Base-by-base conservation (phyloP, 2,329 filamentous ascomycete species). In the Fusarium begoniae region DNA sequence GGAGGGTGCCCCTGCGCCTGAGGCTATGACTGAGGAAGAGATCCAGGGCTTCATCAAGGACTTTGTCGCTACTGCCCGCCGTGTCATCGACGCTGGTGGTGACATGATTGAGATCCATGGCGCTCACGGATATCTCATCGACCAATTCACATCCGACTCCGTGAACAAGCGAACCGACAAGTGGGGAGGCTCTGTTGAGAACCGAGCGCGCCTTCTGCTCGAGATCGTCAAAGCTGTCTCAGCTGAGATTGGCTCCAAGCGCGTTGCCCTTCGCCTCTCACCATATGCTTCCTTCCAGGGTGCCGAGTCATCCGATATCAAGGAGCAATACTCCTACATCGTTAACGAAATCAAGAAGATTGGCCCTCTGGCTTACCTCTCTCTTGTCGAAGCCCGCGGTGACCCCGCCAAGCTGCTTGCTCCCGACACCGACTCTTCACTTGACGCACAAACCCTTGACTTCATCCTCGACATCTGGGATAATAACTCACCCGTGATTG, bases 151-250 rank as follows among this genome's bases (percentile, higher is more conserved):
- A 5, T 87, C 83, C 1, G 76, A 79, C 50, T 69, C 69, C 0
- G 63, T 79, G 12, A 81, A 81, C 45, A 79, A 82, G 57, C 82
- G 87, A 30, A 88, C 85, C 3, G 87, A 89, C 75, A 76, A 82
- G 44, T 90, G 89, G 77, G 89, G 89, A 13, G 88, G 88, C 1
- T 84, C 81, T 32, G 82, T 89, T 41, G 85, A 88, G 75, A 90
- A 90, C 72, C 83, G 88, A 11, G 84, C 85, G 18, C 83, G 87
- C 5, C 81, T 90, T 57, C 79, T 87, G 26, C 72, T 88, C 3
- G 87, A 88, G 66, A 81, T 88, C 8, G 81, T 85, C 17, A 79
- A 84, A 65, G 78, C 80, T 20, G 75, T 84, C 4, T 76, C 81
- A 7, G 78, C 60, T 0, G 80, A 79, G 4, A 78, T 84, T 14